Evolutionary conservation across 1,284 basidiomycete genomes (phyloP).

Genomic region (Cryptococcus neoformans): DNA sequence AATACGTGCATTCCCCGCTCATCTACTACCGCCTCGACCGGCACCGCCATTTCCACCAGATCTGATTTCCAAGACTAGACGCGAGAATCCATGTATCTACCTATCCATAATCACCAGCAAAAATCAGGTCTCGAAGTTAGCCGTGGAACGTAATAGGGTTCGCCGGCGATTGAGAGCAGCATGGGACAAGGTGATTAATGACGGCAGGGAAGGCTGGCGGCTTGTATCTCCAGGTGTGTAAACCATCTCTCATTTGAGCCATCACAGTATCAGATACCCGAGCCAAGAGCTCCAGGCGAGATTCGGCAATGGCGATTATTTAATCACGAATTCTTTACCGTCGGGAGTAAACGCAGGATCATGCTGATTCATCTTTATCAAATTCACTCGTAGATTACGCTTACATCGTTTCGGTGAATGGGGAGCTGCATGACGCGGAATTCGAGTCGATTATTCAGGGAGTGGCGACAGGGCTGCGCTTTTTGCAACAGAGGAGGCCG

Average conservation of each 20-base stretch:
- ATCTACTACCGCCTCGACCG: slow-evolving; percentile 6
- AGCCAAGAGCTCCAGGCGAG: not conserved
- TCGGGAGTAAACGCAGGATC: not conserved
- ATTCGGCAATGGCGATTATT: not conserved
- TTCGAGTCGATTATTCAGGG: no score
- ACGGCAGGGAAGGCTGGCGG: not conserved
- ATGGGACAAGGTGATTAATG: slow-evolving; percentile 11
- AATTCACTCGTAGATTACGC: no score
- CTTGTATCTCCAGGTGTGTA: slow-evolving; percentile 1
- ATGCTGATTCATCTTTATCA: no score
- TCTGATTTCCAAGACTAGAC: not conserved
- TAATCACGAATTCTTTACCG: not conserved
- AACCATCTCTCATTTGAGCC: not conserved
- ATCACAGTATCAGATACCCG: not conserved
- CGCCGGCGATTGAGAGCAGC: slow-evolving; percentile 15
- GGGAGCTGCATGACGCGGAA: no score
- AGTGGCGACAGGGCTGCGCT: no score
- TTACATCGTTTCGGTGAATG: no score
- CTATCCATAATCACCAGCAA: slow-evolving; percentile 9
- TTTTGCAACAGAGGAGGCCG: no score
- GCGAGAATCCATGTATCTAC: slow-evolving; percentile 4
- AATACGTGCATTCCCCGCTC: slow-evolving; percentile 7
- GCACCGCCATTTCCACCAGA: slow-evolving; percentile 11
- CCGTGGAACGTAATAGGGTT: slow-evolving; percentile 18
- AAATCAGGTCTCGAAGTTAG: slow-evolving; percentile 13